These are phyloP conservation scores for Fraxinus anomala DNA, from an alignment of 257 asterid genomes.

Conservation along the genomic window DNA sequence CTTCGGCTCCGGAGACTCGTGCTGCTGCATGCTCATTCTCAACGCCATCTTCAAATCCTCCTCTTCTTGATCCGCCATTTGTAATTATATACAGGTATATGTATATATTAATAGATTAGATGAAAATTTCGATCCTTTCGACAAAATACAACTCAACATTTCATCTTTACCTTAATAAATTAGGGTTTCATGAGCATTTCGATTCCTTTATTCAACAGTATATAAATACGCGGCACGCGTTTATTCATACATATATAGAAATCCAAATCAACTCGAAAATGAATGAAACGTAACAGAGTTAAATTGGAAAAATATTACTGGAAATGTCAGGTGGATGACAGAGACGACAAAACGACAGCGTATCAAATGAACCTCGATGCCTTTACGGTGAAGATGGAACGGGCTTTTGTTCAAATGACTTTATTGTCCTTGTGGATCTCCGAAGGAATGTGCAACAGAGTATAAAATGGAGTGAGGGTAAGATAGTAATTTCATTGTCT, in stretches of 20 bases:
- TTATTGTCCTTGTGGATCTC: slow-evolving; percentile 4
- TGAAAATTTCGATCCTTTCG: slow-evolving; percentile 13
- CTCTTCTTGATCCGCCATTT: slow-evolving; percentile 77
- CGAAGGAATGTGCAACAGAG: no score
- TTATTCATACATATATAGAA: neutral
- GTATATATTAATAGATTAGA: slow-evolving; percentile 12
- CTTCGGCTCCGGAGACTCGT: slow-evolving; percentile 91
- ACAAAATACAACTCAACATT: slow-evolving; percentile 19
- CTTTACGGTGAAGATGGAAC: neutral
- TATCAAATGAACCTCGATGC: neutral
- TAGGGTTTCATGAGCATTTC: slow-evolving; percentile 34
- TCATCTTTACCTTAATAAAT: slow-evolving; percentile 21
- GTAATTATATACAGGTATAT: slow-evolving; percentile 5
- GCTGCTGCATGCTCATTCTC: slow-evolving; percentile 67
- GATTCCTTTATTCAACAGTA: neutral
- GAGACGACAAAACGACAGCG: slow-evolving; percentile 24
- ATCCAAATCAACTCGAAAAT: slow-evolving; percentile 14
- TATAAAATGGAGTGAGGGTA: slow-evolving; percentile 14
- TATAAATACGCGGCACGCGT: neutral
- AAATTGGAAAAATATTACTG: slow-evolving; percentile 15
- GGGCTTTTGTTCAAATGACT: slow-evolving; percentile 11
- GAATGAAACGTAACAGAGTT: slow-evolving; percentile 11
- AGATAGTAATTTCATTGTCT: neutral
- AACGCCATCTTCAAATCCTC: slow-evolving; percentile 70
- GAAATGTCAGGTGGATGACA: slow-evolving; percentile 24